These are phyloP conservation scores for Oldenlandia corymbosa DNA, from an alignment of 257 asterid species.

Conservation along the genomic window DNA sequence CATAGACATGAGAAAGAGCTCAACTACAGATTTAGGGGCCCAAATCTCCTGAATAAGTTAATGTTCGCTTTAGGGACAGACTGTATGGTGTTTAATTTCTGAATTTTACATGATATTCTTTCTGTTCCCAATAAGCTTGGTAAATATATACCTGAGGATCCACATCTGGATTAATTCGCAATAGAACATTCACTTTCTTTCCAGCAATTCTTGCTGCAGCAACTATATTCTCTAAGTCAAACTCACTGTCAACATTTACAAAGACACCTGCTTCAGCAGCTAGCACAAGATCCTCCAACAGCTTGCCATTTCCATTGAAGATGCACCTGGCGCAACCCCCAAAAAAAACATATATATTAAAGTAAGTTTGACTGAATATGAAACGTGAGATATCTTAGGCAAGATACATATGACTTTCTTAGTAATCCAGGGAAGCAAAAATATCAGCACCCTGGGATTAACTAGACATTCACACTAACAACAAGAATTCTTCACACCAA, in stretches of 20 bases:
- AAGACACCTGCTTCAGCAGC: slow-evolving; percentile 90
- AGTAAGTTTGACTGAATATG: neutral
- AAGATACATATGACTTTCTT: neutral
- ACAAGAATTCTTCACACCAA: too few relatives aligned
- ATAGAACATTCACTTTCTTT: slow-evolving; percentile 73
- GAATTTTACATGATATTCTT: too few relatives aligned
- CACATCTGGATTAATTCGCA: slow-evolving; percentile 93
- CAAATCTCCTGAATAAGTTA: neutral
- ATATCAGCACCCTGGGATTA: neutral
- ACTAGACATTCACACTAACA: neutral
- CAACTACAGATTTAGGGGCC: neutral
- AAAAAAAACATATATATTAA: slow-evolving; percentile 4
- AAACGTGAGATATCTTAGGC: neutral
- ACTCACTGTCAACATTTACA: slow-evolving; percentile 87
- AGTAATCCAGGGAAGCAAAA: neutral
- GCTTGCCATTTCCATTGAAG: slow-evolving; percentile 93
- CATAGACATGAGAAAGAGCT: neutral
- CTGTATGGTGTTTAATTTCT: too few relatives aligned
- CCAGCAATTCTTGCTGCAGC: slow-evolving; percentile 77
- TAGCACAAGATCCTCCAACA: slow-evolving; percentile 74
- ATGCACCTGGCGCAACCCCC: slow-evolving; percentile 76
- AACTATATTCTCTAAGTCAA: slow-evolving; percentile 86
- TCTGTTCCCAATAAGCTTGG: neutral
- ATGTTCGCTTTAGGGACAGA: neutral
- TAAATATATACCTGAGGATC: slow-evolving; percentile 99